These are phyloP conservation scores for Penicillium corylophilum DNA, from an alignment of 2,329 filamentous ascomycete species.

Conservation along the genomic window DNA sequence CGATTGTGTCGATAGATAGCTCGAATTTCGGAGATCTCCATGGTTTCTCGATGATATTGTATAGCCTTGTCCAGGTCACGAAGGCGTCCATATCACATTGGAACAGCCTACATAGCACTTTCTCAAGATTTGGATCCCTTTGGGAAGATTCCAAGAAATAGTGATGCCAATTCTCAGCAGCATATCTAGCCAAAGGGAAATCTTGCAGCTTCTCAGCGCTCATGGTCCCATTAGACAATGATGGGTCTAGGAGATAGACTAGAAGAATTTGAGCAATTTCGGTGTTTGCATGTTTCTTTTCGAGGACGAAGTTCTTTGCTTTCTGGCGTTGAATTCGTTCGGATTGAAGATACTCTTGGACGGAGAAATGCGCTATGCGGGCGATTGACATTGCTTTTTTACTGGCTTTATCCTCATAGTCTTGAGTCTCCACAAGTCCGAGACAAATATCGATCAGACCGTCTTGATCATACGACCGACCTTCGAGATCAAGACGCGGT, in stretches of 20 bases:
- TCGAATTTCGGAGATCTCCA: background rate
- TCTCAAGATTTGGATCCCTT: background rate
- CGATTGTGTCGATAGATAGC: background rate
- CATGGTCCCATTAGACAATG: background rate
- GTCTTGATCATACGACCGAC: conserved; percentile 14
- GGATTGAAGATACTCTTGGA: conserved; percentile 9
- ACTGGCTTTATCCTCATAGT: background rate
- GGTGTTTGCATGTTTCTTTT: background rate
- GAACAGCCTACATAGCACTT: conserved; percentile 2
- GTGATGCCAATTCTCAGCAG: background rate
- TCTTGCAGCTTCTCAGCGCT: background rate
- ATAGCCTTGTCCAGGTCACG: background rate
- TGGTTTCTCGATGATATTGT: background rate
- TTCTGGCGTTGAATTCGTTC: conserved; percentile 16
- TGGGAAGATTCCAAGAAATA: background rate
- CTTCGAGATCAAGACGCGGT: conserved; percentile 11
- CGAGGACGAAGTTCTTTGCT: background rate
- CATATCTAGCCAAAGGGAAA: conserved; percentile 5
- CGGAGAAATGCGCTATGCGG: conserved; percentile 33
- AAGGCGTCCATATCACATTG: conserved; percentile 1
- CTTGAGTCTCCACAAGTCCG: conserved; percentile 21
- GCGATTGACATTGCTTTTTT: conserved; percentile 3
- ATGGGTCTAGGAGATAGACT: conserved; percentile 5
- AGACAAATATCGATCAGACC: background rate
- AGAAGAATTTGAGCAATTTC: conserved; percentile 8